phyloP scores from a whole-genome alignment of 192 early-diverging fungal species.

The Coemansia interrupta region DNA sequence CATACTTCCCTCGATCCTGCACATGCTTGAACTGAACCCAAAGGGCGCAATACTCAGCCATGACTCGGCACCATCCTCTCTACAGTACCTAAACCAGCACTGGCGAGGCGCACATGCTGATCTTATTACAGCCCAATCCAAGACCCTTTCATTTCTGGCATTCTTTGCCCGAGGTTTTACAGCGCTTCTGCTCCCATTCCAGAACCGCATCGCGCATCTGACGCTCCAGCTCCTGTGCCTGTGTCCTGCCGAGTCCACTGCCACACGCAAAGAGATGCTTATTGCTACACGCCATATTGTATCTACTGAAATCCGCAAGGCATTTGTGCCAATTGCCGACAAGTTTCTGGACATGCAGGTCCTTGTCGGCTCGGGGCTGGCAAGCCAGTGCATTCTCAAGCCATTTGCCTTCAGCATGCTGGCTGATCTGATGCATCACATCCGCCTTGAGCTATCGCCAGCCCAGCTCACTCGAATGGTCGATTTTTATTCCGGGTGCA shows the following conservation, averaged over 20 bases:
- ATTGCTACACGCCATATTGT: slow-evolving; percentile 93
- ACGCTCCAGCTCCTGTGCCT: slow-evolving; percentile 85
- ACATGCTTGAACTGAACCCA: slow-evolving; percentile 55
- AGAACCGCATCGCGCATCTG: slow-evolving; percentile 81
- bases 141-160: slow-evolving; percentile 97
- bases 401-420: slow-evolving; percentile 92
- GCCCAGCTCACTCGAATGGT: slow-evolving; percentile 80
- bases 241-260: slow-evolving; percentile 90
- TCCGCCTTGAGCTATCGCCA: slow-evolving; percentile 78
- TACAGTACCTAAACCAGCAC: slow-evolving; percentile 20
- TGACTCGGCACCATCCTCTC: slow-evolving; percentile 11
- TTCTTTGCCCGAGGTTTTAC: slow-evolving; percentile 88
- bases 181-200: slow-evolving; percentile 62
- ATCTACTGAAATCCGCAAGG: slow-evolving; percentile 82
- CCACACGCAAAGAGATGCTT: slow-evolving; percentile 91
- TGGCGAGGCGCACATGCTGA: slow-evolving; percentile 61
- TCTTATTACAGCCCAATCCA: slow-evolving; percentile 93
- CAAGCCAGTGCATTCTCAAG: slow-evolving; percentile 85
- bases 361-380: slow-evolving; percentile 87
- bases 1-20: slow-evolving; percentile 86
- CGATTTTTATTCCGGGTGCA: slow-evolving; percentile 85
- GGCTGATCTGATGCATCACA: slow-evolving; percentile 93
- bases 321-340: slow-evolving; percentile 92
- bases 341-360: slow-evolving; percentile 90
- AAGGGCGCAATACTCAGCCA: slow-evolving; percentile 7